Conservation (phyloP, 768 basidiomycete genomes). For the Tephrocybe rancida region DNA sequence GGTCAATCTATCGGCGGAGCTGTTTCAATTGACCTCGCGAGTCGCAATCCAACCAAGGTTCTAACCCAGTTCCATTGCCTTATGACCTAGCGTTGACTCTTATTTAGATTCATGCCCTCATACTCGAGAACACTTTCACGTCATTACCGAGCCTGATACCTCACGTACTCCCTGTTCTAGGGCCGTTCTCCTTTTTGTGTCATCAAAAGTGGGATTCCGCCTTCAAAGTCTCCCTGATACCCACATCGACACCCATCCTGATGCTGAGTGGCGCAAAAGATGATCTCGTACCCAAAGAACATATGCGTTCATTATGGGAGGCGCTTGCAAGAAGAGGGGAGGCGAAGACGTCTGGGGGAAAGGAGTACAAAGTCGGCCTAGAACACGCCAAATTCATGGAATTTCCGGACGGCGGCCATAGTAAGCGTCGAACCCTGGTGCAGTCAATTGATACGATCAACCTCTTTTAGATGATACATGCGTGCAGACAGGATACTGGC, state of each 20-base stretch:
- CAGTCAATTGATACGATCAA: slow-evolving; percentile 1
- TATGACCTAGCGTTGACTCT: background rate
- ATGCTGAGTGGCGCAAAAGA: slow-evolving; percentile 79
- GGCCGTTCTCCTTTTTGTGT: slow-evolving; percentile 11
- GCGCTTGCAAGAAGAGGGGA: slow-evolving; percentile 58
- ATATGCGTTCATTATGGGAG: slow-evolving; percentile 78
- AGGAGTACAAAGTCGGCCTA: slow-evolving; percentile 46
- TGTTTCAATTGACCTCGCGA: slow-evolving; percentile 86
- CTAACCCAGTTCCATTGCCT: background rate
- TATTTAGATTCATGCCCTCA: slow-evolving; percentile 70
- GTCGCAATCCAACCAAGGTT: slow-evolving; percentile 72
- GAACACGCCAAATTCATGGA: slow-evolving; percentile 60
- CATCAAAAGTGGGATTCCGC: slow-evolving; percentile 18
- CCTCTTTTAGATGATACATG: slow-evolving; percentile 52
- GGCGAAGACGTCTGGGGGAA: slow-evolving; percentile 37
- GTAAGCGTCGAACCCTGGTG: slow-evolving; percentile 32
- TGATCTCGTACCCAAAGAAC: slow-evolving; percentile 72
- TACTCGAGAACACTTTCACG: slow-evolving; percentile 94
- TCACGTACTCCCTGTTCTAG: slow-evolving; percentile 61
- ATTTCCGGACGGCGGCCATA: slow-evolving; percentile 57
- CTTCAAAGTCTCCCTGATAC: slow-evolving; percentile 50
- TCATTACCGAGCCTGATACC: slow-evolving; percentile 86
- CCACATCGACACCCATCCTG: slow-evolving; percentile 69
- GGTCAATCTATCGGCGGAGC: slow-evolving; percentile 93
- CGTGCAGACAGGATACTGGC: slow-evolving; percentile 57